Evolutionary conservation across 1,284 basidiomycete genomes (phyloP), one percentile per base, ranked within the genome.

Genomic region (Trichosporon asahii): DNA sequence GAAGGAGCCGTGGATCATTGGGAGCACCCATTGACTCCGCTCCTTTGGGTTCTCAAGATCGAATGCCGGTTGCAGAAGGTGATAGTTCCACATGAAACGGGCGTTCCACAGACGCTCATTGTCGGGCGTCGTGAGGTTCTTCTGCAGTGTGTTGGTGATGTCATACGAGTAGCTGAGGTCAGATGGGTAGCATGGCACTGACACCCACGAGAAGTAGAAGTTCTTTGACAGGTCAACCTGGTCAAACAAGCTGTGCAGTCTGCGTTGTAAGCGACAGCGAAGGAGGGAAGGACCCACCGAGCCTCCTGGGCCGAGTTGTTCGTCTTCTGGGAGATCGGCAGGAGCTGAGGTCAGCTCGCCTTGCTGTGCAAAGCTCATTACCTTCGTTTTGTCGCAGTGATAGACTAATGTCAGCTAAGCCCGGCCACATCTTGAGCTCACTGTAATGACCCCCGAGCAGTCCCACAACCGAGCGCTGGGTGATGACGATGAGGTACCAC

Each of bases 151-250:
- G 55, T 94, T 95, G 0, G 97, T 98, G 33, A 99, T 85, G 81
- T 99, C 97, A 84, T 99, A 99, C 0, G 96, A 95, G 81, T 97
- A 94, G 74, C 95, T 95, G 75, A 37, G 7, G 44, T 60, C 35
- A 71, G 66, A 33, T 37, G 33, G 35, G 35, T 37, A 37, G 7
- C 3, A 15, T 3, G 4, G n/a, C 2, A n/a, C 15, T 12, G 2
- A 9, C 11, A 68, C 80, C 66, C 76, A 96, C 93, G 93, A 95
- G 83, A 99, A 99, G 85, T 99, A 99, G 82, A 99, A 99, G 84
- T 99, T 98, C 85, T 99, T 98, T 64, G 92, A 92, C 85, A 99
- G 89, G 77, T 99, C 97, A 3, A 99, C 95, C 81, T 96, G 94
- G 80, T 94, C 95, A 86, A 99, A 99, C n/a, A 92, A 89, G 72